Conservation (phyloP, 73 alveolate species). For the Breviolum minutum region DNA sequence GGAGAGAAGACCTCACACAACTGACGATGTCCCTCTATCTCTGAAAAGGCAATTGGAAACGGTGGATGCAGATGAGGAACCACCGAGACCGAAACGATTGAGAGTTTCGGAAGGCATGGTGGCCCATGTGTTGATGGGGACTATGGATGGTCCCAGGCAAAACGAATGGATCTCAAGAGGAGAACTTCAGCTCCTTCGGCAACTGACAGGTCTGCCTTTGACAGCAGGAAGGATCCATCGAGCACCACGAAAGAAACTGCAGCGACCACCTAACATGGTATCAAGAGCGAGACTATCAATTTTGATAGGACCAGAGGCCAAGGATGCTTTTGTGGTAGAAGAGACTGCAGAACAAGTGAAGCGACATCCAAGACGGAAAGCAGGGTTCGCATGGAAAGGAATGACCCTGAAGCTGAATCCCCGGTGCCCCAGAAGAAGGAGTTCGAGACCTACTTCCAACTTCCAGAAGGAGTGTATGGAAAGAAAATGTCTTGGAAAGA, state of each 20-base stretch:
- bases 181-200: neutral
- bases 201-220: neutral
- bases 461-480: neutral
- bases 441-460: neutral
- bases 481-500: neutral
- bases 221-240: neutral
- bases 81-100: neutral
- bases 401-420: neutral
- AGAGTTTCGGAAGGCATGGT: neutral
- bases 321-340: neutral
- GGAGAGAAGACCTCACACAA: neutral
- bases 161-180: conserved; percentile 1
- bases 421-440: neutral
- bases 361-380: neutral
- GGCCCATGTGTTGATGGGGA: neutral
- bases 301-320: neutral
- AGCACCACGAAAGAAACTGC: neutral
- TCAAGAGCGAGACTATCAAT: neutral
- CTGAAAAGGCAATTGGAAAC: neutral
- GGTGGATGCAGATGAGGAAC: neutral
- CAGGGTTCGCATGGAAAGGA: neutral
- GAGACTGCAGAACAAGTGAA: neutral
- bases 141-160: neutral
- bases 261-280: neutral
- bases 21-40: neutral